phyloP scores from a whole-genome alignment of 352 stramenopile genomes.

The Blastocystis sp. region DNA sequence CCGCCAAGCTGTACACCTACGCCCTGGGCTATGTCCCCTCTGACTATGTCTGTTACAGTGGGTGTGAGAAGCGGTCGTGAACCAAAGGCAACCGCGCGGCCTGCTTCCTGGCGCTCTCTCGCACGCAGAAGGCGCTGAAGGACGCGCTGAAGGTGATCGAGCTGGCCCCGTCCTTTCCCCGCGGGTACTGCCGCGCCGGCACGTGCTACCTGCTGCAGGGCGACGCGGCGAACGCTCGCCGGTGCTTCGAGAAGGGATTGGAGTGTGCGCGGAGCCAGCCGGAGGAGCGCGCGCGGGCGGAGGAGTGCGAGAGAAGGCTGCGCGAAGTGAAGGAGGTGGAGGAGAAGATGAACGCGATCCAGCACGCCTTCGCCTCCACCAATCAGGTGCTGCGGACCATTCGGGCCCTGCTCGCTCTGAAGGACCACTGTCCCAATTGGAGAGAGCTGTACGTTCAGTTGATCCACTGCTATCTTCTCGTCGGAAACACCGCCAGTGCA shows the following conservation, averaged over 20 bases:
- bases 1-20: conserved; percentile 26
- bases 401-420: neutral
- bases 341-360: neutral
- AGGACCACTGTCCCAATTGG: conserved; percentile 35
- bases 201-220: conserved; percentile 46
- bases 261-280: neutral
- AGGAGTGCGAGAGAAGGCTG: conserved; percentile 21
- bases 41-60: conserved; percentile 36
- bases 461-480: conserved; percentile 5
- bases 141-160: conserved; percentile 37
- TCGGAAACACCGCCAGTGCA: neutral
- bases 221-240: neutral
- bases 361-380: neutral
- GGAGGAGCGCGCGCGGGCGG: neutral
- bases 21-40: conserved; percentile 42
- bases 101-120: conserved; percentile 28
- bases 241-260: neutral
- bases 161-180: conserved; percentile 15
- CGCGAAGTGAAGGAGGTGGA: conserved; percentile 17
- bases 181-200: conserved; percentile 16
- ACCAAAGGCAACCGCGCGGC: conserved; percentile 29
- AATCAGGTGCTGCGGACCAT: neutral
- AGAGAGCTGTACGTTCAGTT: conserved; percentile 48
- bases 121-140: conserved; percentile 12
- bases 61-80: neutral